Conservation (phyloP, 768 basidiomycete genomes). For the Gymnopilus dilepis region DNA sequence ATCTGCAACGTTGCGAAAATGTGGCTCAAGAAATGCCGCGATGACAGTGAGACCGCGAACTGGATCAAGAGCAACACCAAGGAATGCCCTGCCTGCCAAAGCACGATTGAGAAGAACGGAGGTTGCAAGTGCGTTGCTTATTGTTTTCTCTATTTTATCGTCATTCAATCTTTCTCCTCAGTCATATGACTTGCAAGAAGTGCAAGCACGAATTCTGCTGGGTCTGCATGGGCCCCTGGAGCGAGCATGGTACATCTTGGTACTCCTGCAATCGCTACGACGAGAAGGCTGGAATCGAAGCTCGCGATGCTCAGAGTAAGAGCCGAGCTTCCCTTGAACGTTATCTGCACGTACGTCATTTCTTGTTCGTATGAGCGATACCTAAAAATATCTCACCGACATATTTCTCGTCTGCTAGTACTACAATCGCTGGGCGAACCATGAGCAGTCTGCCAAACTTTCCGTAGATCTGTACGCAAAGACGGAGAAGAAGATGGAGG, state of each 20-base stretch:
- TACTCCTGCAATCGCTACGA: slow-evolving; percentile 98
- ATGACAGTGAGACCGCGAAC: slow-evolving; percentile 98
- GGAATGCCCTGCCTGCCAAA: slow-evolving; percentile 94
- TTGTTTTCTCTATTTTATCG: slow-evolving; percentile 10
- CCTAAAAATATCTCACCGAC: not conserved
- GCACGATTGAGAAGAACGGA: slow-evolving; percentile 99
- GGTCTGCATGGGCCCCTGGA: slow-evolving; percentile 99
- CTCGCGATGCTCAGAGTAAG: slow-evolving; percentile 89
- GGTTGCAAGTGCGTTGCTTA: slow-evolving; percentile 91
- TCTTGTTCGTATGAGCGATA: not conserved
- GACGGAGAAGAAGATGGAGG: slow-evolving; percentile 99
- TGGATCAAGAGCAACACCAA: slow-evolving; percentile 99
- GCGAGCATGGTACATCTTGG: slow-evolving; percentile 96
- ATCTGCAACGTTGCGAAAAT: slow-evolving; percentile 87
- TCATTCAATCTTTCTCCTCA: slow-evolving; percentile 34
- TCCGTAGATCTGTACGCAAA: slow-evolving; percentile 90
- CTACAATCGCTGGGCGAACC: slow-evolving; percentile 99
- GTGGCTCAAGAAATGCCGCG: slow-evolving; percentile 97
- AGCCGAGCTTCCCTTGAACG: slow-evolving; percentile 92
- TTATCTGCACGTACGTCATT: slow-evolving; percentile 85
- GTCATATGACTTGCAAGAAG: slow-evolving; percentile 99
- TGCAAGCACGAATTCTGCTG: slow-evolving; percentile 99
- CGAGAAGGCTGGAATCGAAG: slow-evolving; percentile 86
- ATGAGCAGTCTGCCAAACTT: slow-evolving; percentile 98
- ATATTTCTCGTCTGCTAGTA: slow-evolving; percentile 59